Conservation (phyloP, 208 protist species). For the Trypanosomatidae sp. region DNA sequence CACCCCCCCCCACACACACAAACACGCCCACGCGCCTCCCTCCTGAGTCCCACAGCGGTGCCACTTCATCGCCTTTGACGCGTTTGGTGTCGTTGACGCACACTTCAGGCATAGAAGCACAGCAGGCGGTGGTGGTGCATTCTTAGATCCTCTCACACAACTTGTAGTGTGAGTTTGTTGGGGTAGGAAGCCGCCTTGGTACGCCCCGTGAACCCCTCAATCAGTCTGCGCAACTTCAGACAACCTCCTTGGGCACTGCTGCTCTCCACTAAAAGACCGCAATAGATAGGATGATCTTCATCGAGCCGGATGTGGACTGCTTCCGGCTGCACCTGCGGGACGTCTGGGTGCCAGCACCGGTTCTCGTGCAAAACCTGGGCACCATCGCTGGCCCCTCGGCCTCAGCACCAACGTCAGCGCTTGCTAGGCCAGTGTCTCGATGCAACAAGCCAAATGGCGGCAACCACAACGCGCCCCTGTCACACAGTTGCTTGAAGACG, state of each 20-base stretch:
- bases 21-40: neutral
- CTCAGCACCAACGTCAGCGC: neutral
- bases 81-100: neutral
- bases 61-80: neutral
- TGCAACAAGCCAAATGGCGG: neutral
- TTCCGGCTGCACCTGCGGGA: slow-evolving; percentile 53
- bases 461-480: neutral
- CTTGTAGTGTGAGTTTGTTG: neutral
- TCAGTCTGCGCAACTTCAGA: neutral
- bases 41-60: neutral
- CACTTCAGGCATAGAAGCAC: neutral
- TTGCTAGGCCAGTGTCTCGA: neutral
- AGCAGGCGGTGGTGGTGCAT: neutral
- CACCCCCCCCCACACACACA: neutral
- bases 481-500: neutral
- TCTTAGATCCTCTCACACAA: neutral
- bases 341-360: slow-evolving; percentile 34
- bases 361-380: slow-evolving; percentile 29
- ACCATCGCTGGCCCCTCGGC: slow-evolving; percentile 2
- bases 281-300: slow-evolving; percentile 44
- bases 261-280: neutral
- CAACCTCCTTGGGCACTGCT: neutral
- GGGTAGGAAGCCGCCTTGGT: neutral
- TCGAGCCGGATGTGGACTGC: slow-evolving; percentile 71
- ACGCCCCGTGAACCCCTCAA: neutral